Conservation (phyloP, 192 early-diverging fungal genomes). For the Coemansia sp. region DNA sequence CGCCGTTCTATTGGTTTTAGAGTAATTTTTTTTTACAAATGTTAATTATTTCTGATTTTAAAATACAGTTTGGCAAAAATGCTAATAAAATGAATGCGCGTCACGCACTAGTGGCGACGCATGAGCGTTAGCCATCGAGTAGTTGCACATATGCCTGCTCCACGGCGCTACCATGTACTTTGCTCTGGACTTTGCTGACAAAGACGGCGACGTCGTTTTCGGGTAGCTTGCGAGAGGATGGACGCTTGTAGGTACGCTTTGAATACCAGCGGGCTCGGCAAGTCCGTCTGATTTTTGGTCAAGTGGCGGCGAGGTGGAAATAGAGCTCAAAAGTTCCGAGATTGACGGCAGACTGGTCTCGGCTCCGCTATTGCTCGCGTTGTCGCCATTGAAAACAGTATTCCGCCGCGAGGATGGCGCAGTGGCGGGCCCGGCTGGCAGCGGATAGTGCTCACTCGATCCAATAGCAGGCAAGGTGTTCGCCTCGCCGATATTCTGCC, state of each 20-base stretch:
- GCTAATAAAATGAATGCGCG: neutral
- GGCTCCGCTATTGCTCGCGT: neutral
- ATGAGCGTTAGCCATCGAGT: neutral
- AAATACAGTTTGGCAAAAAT: no score
- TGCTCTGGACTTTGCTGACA: neutral
- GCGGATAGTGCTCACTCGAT: neutral
- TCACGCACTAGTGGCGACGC: neutral
- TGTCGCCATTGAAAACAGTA: constrained; percentile 1
- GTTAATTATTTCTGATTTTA: neutral
- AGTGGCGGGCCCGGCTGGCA: constrained; percentile 5
- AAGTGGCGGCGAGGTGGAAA: neutral
- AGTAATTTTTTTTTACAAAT: no score
- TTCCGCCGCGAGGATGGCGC: constrained; percentile 12
- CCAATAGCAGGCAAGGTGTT: constrained; percentile 2
- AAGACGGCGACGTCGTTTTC: neutral
- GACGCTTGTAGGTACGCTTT: neutral
- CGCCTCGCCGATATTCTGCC: neutral
- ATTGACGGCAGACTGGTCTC: constrained; percentile 29
- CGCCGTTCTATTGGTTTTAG: neutral
- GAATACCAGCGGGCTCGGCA: no score
- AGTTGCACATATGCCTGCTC: constrained; percentile 3
- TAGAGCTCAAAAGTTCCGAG: constrained; percentile 33
- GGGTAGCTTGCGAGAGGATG: neutral
- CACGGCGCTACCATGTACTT: neutral
- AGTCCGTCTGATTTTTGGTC: neutral